Percentiles rank a stretch among this genome's conserved stretches.
Conservation (phyloP, 352 stramenopile species). For the Ophiocytium majus region DNA sequence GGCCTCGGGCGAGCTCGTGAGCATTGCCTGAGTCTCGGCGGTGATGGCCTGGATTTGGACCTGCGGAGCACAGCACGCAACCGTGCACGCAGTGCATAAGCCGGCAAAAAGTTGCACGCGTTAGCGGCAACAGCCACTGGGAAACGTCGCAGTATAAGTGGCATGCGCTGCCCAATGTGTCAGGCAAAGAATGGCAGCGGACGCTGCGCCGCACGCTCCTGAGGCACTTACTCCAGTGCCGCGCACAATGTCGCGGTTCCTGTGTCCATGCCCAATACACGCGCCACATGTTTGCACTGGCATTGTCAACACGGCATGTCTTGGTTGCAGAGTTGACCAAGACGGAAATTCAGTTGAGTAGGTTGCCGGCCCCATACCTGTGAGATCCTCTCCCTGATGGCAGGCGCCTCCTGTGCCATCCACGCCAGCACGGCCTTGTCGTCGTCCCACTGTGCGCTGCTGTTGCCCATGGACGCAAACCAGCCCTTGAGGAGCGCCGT, state of each 20-base stretch:
- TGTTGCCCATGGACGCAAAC: slow-evolving; percentile 36
- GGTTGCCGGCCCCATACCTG: neutral
- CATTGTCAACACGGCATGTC: neutral
- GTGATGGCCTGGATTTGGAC: neutral
- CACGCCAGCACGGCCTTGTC: slow-evolving; percentile 55
- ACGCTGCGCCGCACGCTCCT: neutral
- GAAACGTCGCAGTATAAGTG: neutral
- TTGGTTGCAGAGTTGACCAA: neutral
- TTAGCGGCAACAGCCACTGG: neutral
- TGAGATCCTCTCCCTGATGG: slow-evolving; percentile 13
- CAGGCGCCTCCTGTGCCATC: slow-evolving; percentile 49
- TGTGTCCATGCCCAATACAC: neutral
- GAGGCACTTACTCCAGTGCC: neutral
- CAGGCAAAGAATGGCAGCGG: neutral
- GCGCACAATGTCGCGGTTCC: neutral
- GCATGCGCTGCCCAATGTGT: neutral
- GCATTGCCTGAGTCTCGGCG: slow-evolving; percentile 18
- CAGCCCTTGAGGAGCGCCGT: slow-evolving; percentile 46
- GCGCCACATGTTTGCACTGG: neutral
- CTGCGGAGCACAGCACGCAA: neutral
- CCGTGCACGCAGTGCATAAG: too few relatives aligned
- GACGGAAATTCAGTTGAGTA: neutral
- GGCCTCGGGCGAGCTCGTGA: slow-evolving; percentile 10
- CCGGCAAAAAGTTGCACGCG: neutral
- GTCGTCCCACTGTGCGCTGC: slow-evolving; percentile 43